phyloP scores from a whole-genome alignment of 2,329 filamentous ascomycete species.

The Fusarium sp. region DNA sequence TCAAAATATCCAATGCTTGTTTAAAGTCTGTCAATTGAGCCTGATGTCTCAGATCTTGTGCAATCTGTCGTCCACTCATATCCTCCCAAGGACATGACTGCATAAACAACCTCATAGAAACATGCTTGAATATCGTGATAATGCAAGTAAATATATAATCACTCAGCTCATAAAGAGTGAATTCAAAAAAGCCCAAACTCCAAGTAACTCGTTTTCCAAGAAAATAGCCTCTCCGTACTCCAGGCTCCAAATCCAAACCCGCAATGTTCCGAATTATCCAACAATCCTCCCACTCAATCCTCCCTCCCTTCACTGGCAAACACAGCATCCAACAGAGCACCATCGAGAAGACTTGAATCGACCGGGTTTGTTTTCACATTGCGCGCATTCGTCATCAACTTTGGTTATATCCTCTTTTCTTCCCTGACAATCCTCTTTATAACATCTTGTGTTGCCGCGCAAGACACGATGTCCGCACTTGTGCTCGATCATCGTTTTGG shows the following conservation, averaged over 20 bases:
- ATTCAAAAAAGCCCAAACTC: constrained; percentile 3
- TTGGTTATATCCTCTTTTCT: constrained; percentile 49
- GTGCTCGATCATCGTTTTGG: constrained; percentile 51
- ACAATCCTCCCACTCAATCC: neutral
- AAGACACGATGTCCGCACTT: constrained; percentile 53
- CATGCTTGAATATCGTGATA: neutral
- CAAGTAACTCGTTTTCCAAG: neutral
- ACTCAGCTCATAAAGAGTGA: neutral
- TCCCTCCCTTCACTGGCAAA: constrained; percentile 40
- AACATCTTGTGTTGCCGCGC: constrained; percentile 54
- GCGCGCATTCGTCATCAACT: constrained; percentile 51
- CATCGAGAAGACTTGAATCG: constrained; percentile 52
- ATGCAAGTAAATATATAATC: neutral
- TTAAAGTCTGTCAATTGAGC: neutral
- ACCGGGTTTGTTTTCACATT: constrained; percentile 50
- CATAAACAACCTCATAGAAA: neutral
- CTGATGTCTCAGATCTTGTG: constrained; percentile 26
- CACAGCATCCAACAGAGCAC: constrained; percentile 54
- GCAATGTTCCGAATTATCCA: constrained; percentile 17
- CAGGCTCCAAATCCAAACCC: constrained; percentile 18
- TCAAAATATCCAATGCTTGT: neutral
- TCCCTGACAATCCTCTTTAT: constrained; percentile 48
- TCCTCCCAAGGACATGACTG: neutral
- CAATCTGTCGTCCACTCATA: neutral
- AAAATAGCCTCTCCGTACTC: constrained; percentile 14